phyloP scores from a whole-genome alignment of 306 rosid species.

The Luffa acutangula region DNA sequence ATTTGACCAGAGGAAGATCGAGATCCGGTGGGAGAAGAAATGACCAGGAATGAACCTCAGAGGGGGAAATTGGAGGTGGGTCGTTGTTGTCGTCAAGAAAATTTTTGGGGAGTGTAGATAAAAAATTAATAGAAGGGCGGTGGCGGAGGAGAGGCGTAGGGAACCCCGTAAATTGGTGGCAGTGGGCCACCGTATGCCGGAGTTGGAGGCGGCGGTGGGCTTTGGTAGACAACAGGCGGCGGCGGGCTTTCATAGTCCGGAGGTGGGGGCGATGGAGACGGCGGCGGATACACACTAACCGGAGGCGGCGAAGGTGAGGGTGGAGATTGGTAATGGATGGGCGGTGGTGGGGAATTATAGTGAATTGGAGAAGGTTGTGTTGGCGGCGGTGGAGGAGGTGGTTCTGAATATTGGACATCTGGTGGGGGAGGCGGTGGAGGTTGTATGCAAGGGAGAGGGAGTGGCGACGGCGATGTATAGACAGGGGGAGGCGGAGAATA shows the following conservation, averaged over 20 bases:
- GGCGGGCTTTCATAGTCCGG: conserved; percentile 9
- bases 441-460: conserved; percentile 15
- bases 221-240: conserved; percentile 1
- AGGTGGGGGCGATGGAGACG: conserved; percentile 15
- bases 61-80: neutral
- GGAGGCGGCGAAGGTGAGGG: conserved; percentile 15
- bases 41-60: neutral
- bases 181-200: conserved; percentile 17
- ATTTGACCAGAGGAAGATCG: neutral
- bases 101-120: neutral
- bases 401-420: neutral
- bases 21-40: neutral
- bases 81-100: neutral
- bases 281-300: neutral
- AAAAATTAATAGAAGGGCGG: conserved; percentile 7
- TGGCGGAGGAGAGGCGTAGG: conserved; percentile 10
- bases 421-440: conserved; percentile 15
- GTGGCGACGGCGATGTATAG: conserved; percentile 6
- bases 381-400: neutral
- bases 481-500: conserved; percentile 6
- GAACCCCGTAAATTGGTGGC: conserved; percentile 8
- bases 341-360: conserved; percentile 6
- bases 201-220: conserved; percentile 20
- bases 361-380: neutral
- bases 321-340: conserved; percentile 5